These are phyloP conservation scores for Dimocarpus longan DNA, from an alignment of 345 rosid species.

Conservation along the genomic window DNA sequence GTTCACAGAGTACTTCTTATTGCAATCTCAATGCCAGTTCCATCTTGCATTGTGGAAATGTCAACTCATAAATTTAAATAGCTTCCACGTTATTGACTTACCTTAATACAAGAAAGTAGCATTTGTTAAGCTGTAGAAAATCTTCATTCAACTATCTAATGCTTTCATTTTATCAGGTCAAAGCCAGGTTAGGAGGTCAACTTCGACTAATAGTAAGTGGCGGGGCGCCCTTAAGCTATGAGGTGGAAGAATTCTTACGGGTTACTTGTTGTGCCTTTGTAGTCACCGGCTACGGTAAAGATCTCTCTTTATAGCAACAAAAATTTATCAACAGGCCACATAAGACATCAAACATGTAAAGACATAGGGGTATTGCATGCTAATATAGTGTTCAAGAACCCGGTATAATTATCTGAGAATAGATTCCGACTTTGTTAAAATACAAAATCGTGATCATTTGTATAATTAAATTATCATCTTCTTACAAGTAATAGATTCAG, in stretches of 20 bases:
- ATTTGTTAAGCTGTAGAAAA: not conserved
- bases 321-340: not conserved
- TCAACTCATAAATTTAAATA: not conserved
- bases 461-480: no score
- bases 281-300: conserved; percentile 88
- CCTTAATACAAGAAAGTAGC: not conserved
- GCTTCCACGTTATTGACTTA: not conserved
- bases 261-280: conserved; percentile 87
- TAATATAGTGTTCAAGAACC: not conserved
- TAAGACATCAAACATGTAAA: not conserved
- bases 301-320: conserved; percentile 10
- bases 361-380: not conserved
- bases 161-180: conserved; percentile 52
- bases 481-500: not conserved
- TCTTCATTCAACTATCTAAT: not conserved
- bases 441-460: no score
- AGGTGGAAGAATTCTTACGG: conserved; percentile 92
- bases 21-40: not conserved
- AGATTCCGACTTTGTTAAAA: not conserved
- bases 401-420: not conserved
- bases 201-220: conserved; percentile 82
- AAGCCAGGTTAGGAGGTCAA: conserved; percentile 85
- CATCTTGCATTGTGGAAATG: conserved; percentile 4
- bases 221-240: conserved; percentile 86
- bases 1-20: not conserved